Conservation (phyloP, 2,329 filamentous ascomycete genomes). For the Calycina marina region DNA sequence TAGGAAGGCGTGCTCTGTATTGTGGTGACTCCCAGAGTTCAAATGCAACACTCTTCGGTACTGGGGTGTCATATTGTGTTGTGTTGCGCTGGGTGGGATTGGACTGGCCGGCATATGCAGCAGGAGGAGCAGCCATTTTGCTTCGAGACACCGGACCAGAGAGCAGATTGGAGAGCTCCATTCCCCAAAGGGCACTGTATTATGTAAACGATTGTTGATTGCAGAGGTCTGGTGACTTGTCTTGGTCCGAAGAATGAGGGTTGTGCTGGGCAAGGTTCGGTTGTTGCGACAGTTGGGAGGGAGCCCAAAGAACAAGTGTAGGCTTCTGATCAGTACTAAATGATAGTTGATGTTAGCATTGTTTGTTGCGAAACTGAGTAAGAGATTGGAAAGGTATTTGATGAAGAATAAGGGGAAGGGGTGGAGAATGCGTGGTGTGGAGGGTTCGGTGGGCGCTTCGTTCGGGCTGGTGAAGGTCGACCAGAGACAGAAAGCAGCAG, state of each 20-base stretch:
- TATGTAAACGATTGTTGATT: constrained; percentile 6
- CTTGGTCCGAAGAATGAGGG: constrained; percentile 6
- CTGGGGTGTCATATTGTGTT: constrained; percentile 20
- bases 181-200: constrained; percentile 6
- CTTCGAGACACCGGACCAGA: constrained; percentile 12
- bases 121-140: constrained; percentile 20
- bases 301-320: constrained; percentile 8
- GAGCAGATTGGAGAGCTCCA: constrained; percentile 15
- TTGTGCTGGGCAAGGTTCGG: neutral
- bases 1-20: constrained; percentile 61
- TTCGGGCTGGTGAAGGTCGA: constrained; percentile 11
- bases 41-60: constrained; percentile 65
- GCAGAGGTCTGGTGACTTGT: constrained; percentile 6
- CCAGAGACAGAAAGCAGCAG: constrained; percentile 8
- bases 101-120: constrained; percentile 13
- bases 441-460: constrained; percentile 13
- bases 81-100: constrained; percentile 15
- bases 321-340: constrained; percentile 9
- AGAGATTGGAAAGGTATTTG: constrained; percentile 12
- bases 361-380: constrained; percentile 8
- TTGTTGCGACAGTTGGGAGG: neutral
- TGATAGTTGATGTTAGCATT: constrained; percentile 11
- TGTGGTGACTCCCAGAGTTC: constrained; percentile 57
- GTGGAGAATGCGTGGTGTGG: constrained; percentile 16
- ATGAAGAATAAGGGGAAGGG: constrained; percentile 14